Conservation (phyloP, 768 basidiomycete genomes). For the Scleroderma citrinum region DNA sequence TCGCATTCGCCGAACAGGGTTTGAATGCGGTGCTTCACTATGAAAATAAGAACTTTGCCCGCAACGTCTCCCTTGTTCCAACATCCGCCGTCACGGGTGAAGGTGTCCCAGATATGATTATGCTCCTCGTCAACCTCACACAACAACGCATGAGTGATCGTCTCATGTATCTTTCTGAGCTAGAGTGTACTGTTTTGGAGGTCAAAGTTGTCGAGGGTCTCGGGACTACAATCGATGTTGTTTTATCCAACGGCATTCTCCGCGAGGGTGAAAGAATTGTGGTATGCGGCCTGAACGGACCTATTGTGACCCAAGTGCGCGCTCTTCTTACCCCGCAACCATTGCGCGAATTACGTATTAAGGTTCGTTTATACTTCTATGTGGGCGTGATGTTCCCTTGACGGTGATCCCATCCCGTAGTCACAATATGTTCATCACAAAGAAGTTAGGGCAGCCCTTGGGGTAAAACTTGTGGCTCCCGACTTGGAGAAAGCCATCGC, state of each 20-base stretch:
- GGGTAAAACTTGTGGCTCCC: slow-evolving; percentile 91
- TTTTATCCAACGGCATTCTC: slow-evolving; percentile 90
- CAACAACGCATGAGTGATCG: slow-evolving; percentile 97
- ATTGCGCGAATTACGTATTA: slow-evolving; percentile 89
- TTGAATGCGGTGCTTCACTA: slow-evolving; percentile 94
- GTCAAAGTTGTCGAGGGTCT: slow-evolving; percentile 98
- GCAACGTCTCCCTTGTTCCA: slow-evolving; percentile 93
- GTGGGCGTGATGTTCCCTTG: neutral
- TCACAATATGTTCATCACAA: slow-evolving; percentile 96
- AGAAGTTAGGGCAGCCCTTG: slow-evolving; percentile 93
- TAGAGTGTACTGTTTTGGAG: slow-evolving; percentile 97
- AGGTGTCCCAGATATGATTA: slow-evolving; percentile 99
- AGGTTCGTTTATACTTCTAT: slow-evolving; percentile 46
- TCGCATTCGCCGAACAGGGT: slow-evolving; percentile 97
- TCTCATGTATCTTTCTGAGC: slow-evolving; percentile 95
- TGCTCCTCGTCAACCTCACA: slow-evolving; percentile 94
- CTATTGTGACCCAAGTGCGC: slow-evolving; percentile 91
- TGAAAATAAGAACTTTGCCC: slow-evolving; percentile 92
- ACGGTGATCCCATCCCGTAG: slow-evolving; percentile 34
- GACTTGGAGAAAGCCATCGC: slow-evolving; percentile 98
- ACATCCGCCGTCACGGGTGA: slow-evolving; percentile 98
- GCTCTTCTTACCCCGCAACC: slow-evolving; percentile 96
- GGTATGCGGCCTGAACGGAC: slow-evolving; percentile 93
- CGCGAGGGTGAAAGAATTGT: slow-evolving; percentile 92
- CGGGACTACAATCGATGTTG: slow-evolving; percentile 96